Conservation (phyloP, 169 alveolate species). For the Eimeria maxima region DNA sequence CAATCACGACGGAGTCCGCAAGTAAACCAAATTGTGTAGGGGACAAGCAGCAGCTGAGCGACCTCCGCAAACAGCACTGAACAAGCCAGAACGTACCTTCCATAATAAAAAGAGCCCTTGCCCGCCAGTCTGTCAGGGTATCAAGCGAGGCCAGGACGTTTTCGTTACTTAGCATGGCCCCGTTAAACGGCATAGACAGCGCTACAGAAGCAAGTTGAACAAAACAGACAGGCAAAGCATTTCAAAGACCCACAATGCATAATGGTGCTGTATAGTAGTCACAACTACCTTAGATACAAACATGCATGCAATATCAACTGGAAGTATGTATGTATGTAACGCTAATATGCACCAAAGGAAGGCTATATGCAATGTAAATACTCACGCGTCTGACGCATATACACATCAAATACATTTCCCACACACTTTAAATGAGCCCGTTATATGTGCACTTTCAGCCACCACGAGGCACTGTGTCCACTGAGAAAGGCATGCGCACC, state of each 20-base stretch:
- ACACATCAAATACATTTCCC: neutral
- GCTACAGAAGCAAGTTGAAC: neutral
- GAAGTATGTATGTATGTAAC: neutral
- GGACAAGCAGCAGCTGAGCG: neutral
- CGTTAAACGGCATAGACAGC: conserved; percentile 67
- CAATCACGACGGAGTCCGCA: neutral
- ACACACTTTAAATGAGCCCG: neutral
- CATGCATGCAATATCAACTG: neutral
- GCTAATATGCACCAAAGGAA: neutral
- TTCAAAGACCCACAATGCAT: neutral
- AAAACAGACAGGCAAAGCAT: neutral
- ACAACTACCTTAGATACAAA: neutral
- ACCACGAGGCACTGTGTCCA: neutral
- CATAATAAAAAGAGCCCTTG: conserved; percentile 25
- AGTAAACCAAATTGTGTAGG: neutral
- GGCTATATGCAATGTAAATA: too few relatives aligned
- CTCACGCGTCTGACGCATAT: neutral
- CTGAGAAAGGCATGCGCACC: neutral
- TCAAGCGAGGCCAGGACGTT: conserved; percentile 60
- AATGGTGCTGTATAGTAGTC: neutral
- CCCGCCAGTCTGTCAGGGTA: conserved; percentile 67
- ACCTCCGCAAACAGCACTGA: neutral
- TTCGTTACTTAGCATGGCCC: conserved; percentile 55
- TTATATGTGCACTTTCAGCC: neutral
- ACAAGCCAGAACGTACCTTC: conserved; percentile 28